phyloP scores from a whole-genome alignment of 768 basidiomycete species.

The Antrodiella citrinella region DNA sequence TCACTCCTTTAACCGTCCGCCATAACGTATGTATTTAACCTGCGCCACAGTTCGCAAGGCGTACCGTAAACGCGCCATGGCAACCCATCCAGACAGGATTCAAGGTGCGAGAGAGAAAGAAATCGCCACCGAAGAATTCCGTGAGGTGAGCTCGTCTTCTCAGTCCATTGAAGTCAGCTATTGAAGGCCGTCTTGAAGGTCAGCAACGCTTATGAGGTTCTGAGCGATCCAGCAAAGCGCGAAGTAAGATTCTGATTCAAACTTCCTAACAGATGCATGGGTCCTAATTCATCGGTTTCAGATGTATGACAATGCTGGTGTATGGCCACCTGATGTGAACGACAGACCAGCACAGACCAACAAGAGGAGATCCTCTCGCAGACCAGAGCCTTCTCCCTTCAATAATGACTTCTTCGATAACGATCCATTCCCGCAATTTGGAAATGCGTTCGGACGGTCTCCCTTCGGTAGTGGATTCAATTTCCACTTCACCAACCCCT shows the following conservation, averaged over 20 bases:
- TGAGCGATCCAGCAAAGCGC: constrained; percentile 54
- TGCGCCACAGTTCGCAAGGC: constrained; percentile 58
- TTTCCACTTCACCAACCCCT: constrained; percentile 59
- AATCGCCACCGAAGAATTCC: constrained; percentile 52
- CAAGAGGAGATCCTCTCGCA: no score
- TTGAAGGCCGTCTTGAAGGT: constrained; percentile 32
- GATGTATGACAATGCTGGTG: constrained; percentile 64
- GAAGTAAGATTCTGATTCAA: constrained; percentile 27
- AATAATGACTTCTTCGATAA: constrained; percentile 32
- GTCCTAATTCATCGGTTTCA: constrained; percentile 18
- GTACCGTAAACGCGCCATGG: constrained; percentile 64
- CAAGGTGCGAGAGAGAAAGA: constrained; percentile 50
- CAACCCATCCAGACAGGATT: constrained; percentile 72
- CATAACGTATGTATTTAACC: constrained; percentile 1
- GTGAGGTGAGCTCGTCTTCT: constrained; percentile 23
- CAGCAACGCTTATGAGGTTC: constrained; percentile 72
- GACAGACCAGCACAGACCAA: constrained; percentile 7
- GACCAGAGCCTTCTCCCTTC: no score
- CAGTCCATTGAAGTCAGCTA: neutral
- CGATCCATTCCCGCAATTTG: constrained; percentile 23
- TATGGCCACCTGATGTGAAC: constrained; percentile 58
- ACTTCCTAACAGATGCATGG: neutral
- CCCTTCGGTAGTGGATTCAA: neutral
- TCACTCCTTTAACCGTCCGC: constrained; percentile 2
- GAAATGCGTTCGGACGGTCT: no score